Evolutionary conservation across 2,329 filamentous ascomycete genomes (phyloP).

Genomic region (Verticillium longisporum): DNA sequence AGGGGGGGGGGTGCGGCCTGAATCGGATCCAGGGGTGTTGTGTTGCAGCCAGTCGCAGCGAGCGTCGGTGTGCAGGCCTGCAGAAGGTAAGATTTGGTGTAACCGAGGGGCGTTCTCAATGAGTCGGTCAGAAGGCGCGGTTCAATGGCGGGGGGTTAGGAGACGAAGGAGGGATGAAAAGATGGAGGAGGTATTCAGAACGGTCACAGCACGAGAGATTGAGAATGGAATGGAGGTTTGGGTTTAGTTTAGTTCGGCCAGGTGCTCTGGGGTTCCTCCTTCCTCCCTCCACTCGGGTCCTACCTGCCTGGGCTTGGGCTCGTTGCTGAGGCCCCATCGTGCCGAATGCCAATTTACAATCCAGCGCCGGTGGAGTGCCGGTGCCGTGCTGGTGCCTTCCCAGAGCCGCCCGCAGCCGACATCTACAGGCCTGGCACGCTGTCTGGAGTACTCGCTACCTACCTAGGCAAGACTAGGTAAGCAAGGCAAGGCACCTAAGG

Average conservation of each 20-base stretch:
- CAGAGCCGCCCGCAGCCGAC: neutral
- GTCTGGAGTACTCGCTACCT: neutral
- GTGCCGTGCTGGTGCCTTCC: neutral
- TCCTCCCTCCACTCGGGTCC: neutral
- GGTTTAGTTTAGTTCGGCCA: neutral
- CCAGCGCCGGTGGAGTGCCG: neutral
- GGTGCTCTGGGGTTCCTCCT: neutral
- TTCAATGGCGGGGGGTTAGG: neutral
- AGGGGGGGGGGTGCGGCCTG: neutral
- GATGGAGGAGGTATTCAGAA: neutral
- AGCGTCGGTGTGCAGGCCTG: neutral
- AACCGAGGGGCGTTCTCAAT: neutral
- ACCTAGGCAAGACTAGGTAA: too few species aligned
- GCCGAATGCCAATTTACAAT: neutral
- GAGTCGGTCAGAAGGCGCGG: neutral
- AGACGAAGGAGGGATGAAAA: neutral
- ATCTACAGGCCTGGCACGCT: too few species aligned
- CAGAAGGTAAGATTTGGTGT: neutral
- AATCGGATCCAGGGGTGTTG: neutral
- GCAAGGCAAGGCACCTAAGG: too few species aligned
- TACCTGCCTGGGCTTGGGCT: neutral
- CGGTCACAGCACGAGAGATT: neutral
- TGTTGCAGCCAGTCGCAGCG: neutral
- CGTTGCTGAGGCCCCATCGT: neutral
- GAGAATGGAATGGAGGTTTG: neutral